phyloP scores from a whole-genome alignment of 495 filamentous ascomycete genomes.

The Echria macrotheca region DNA sequence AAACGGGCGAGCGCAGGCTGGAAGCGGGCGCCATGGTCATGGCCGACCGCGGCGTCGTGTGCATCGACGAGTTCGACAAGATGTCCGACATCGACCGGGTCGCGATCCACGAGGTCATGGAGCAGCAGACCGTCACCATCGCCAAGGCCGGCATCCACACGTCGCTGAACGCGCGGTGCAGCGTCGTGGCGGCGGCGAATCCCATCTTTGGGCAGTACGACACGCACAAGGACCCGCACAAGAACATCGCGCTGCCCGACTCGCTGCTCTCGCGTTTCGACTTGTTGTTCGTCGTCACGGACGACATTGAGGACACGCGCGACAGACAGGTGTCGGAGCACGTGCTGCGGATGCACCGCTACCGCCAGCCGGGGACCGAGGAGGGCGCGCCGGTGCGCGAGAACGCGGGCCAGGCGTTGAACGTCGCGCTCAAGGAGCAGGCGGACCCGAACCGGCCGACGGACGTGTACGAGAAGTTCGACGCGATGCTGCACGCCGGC shows the following conservation, averaged over 20 bases:
- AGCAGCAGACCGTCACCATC: conserved; percentile 98
- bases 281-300: conserved; percentile 94
- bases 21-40: conserved; percentile 99
- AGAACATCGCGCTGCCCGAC: conserved; percentile 96
- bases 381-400: conserved; percentile 95
- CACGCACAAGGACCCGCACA: conserved; percentile 95
- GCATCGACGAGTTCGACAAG: conserved; percentile 99
- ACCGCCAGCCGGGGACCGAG: conserved; percentile 88
- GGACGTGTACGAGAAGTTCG: conserved; percentile 94
- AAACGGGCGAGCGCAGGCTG: conserved; percentile 90
- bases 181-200: conserved; percentile 94
- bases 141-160: conserved; percentile 99
- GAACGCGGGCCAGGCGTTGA: conserved; percentile 74
- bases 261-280: conserved; percentile 98
- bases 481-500: conserved; percentile 90
- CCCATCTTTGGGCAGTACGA: conserved; percentile 98
- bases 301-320: conserved; percentile 90
- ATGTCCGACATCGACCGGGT: conserved; percentile 98
- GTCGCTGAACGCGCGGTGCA: conserved; percentile 92
- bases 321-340: conserved; percentile 94
- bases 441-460: conserved; percentile 65
- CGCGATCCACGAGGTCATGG: conserved; percentile 99
- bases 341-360: conserved; percentile 95
- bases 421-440: conserved; percentile 79
- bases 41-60: conserved; percentile 93